A percentile compares a stretch with the other conserved stretches of the same genome.
Evolutionary conservation across 2,329 filamentous ascomycete genomes (phyloP).

Genomic region (Truncatella angustata): DNA sequence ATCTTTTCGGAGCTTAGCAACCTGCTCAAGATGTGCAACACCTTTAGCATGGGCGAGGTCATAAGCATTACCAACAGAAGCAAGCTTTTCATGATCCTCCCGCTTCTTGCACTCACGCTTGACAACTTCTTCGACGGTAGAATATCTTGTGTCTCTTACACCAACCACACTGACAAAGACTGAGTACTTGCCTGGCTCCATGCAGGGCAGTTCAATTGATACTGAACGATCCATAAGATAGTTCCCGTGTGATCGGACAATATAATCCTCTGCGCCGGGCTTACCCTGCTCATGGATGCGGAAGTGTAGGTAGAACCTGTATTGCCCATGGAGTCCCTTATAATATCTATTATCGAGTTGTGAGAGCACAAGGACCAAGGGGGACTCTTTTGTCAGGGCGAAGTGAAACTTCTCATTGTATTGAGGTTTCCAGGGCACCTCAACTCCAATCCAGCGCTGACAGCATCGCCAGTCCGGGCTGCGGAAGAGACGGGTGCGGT

Average conservation of each 20-base stretch:
- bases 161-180: constrained; percentile 56
- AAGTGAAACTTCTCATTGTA: constrained; percentile 63
- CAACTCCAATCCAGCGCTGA: constrained; percentile 60
- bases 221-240: constrained; percentile 59
- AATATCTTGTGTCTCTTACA: constrained; percentile 38
- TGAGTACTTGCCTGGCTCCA: constrained; percentile 55
- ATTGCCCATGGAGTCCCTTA: constrained; percentile 59
- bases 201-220: constrained; percentile 55
- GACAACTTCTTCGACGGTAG: constrained; percentile 56
- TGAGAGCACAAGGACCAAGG: constrained; percentile 57
- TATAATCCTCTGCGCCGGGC: constrained; percentile 54
- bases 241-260: constrained; percentile 57
- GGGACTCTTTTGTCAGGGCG: constrained; percentile 52
- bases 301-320: constrained; percentile 49
- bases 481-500: constrained; percentile 61
- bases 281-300: constrained; percentile 49
- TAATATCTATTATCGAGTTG: constrained; percentile 64
- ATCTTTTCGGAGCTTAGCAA: constrained; percentile 47
- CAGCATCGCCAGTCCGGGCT: constrained; percentile 57
- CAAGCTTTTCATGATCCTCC: constrained; percentile 56
- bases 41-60: constrained; percentile 61
- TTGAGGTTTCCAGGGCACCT: constrained; percentile 60
- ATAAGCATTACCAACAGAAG: constrained; percentile 56
- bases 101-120: constrained; percentile 47
- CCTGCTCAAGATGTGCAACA: constrained; percentile 47